Percentiles rank a stretch among this genome's conserved stretches.
Evolutionary conservation across 129 eudicot species (phyloP).

Genomic region (Arctium lappa): DNA sequence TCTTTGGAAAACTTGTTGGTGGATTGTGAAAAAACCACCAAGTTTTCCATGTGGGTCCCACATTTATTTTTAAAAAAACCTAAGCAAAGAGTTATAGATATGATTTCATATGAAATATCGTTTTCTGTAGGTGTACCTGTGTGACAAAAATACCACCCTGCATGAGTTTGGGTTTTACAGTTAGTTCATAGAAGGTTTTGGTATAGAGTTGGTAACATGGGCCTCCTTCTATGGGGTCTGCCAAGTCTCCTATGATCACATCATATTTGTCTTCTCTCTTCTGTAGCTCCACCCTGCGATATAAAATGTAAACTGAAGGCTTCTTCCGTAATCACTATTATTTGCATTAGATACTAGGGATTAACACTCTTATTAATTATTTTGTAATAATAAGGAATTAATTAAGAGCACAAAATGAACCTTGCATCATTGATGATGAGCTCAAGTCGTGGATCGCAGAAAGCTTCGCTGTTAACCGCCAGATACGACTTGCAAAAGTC

Average conservation of each 20-base stretch:
- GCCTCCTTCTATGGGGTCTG: conserved; percentile 98
- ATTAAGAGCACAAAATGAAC: neutral
- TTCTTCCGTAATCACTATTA: neutral
- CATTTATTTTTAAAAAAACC: neutral
- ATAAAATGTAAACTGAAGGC: neutral
- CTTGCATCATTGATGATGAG: conserved; percentile 79
- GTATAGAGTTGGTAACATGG: conserved; percentile 96
- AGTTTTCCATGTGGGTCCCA: neutral
- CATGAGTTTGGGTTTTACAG: conserved; percentile 80
- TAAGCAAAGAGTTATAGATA: neutral
- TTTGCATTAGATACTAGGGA: neutral
- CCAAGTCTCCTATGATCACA: conserved; percentile 87
- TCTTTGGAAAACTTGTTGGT: neutral
- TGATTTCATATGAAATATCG: neutral
- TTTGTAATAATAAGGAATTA: too few relatives aligned
- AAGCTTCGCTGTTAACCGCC: conserved; percentile 74
- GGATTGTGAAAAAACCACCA: neutral
- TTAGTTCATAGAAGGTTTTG: conserved; percentile 73
- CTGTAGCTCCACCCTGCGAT: conserved; percentile 66
- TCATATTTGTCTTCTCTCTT: conserved; percentile 78
- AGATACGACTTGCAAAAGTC: conserved; percentile 85
- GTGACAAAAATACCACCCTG: conserved; percentile 84
- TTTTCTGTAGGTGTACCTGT: conserved; percentile 50
- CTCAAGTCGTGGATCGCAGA: conserved; percentile 75
- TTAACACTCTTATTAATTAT: neutral